Percentiles rank a stretch among this genome's conserved stretches.
Conservation (phyloP, 2,329 filamentous ascomycete genomes). For the Aspergillus quadrilineatus region DNA sequence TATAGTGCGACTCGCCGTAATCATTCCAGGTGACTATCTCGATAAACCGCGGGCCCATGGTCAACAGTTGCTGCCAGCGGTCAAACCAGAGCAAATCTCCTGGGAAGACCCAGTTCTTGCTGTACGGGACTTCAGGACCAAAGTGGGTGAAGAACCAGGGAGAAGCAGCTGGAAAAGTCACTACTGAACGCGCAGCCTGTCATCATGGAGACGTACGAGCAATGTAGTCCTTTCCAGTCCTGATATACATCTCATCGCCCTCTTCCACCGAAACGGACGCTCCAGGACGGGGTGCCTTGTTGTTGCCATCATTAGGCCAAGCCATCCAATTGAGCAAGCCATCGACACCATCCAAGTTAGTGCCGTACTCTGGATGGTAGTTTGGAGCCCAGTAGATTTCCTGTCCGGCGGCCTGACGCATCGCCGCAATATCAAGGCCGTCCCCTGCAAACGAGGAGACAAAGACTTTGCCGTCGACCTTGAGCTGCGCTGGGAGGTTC, state of each 20-base stretch:
- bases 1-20: conserved; percentile 58
- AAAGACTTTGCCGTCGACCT: conserved; percentile 51
- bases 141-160: conserved; percentile 56
- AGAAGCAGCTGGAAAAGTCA: conserved; percentile 36
- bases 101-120: conserved; percentile 55
- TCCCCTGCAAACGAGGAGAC: conserved; percentile 56
- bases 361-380: conserved; percentile 45
- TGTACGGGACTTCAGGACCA: conserved; percentile 45
- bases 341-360: conserved; percentile 39
- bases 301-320: conserved; percentile 46
- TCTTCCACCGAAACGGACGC: conserved; percentile 43
- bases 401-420: conserved; percentile 45
- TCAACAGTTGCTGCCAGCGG: conserved; percentile 44
- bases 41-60: conserved; percentile 49
- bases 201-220: conserved; percentile 45
- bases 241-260: conserved; percentile 38
- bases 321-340: conserved; percentile 47
- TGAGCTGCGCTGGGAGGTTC: conserved; percentile 48
- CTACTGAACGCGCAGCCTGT: background rate
- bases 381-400: conserved; percentile 53
- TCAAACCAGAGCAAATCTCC: conserved; percentile 47
- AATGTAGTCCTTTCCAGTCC: conserved; percentile 51
- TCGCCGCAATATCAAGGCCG: conserved; percentile 44
- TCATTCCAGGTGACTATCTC: conserved; percentile 52
- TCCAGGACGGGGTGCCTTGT: conserved; percentile 50